Base-by-base conservation (phyloP, 345 rosid species). In the Dipteronia sinensis region DNA sequence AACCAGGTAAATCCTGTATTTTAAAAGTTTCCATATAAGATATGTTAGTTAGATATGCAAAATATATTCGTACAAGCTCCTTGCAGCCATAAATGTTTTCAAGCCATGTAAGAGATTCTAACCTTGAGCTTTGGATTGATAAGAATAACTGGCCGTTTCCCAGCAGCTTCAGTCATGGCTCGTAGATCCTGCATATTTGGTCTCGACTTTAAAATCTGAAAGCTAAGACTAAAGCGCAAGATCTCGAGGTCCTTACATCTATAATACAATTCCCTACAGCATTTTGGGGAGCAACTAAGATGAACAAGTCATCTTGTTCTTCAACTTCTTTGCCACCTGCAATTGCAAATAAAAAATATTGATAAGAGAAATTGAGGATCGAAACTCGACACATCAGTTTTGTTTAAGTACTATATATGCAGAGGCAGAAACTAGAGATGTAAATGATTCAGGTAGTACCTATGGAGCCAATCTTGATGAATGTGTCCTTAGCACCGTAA, bases 221-320 rank as follows among this genome's bases (percentile, higher is more conserved):
- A 47, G 59, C 66, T n/a, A 69, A 6, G 25, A 3, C 2, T 2
- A 25, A 68, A 62, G 25, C 70, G 74, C 76, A 67, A 16, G 31
- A 49, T 22, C 66, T 19, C 61, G 22, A 80, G 76, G 65, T 81
- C 75, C 89, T 90, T 86, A 95, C 98, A 76, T 90, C 94, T 69
- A 93, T 93, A 63, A 95, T 95, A 74, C 99, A 95, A 72, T 95
- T 95, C 44, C 99, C 99, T 61, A 95, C 93, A 7, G 96, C 99
- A 81, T 95, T 95, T 85, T 95, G 98, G 63, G 99, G 99, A 85
- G 97, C 97, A 75, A 93, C 92, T 84, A 93, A 86, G 82, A 95
- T 90, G 77, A 89, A 95, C 76, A 95, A 78, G 85, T 95, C 99
- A 78, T 95, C 99, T 81, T 89, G 86, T 82, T 95, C 92, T 4